Evolutionary conservation across 2,329 filamentous ascomycete genomes (phyloP), one percentile per base, ranked within the genome.

Genomic region (Aureobasidium zeae): DNA sequence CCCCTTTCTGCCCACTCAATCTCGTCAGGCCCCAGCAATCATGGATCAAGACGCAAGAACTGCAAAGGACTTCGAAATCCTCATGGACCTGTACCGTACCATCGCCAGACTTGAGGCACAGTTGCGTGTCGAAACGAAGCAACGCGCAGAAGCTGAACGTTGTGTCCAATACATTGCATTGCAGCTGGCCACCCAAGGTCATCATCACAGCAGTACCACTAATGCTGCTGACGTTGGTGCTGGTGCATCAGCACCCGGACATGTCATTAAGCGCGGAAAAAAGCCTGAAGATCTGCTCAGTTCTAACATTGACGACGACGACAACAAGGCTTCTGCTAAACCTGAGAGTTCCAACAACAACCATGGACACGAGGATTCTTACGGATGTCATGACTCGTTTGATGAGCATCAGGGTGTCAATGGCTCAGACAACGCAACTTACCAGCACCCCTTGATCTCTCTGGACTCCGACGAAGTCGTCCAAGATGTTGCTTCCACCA

Each of bases 121-220:
- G 31, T 10, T 44, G 16, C 16, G 22, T 5, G 17, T 36, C 17
- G 41, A 44, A 7, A 35, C 17, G 9, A 10, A 35, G 9, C 31
- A 44, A 12, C 31, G 36, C 13, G 24, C 31, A 12, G 10, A 22
- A 9, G 31, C 33, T 1, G 24, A 44, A n/a, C 41, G 36, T 10
- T 35, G 28, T 10, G 24, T 35, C 32, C 16, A 5, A 12, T 36
- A 44, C 20, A 32, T 44, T 24, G 33, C 30, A n/a, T 16, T 11
- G 2, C 41, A 44, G 19, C 31, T 44, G 16, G 19, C 15, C 21
- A 28, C 11, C 28, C 20, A 25, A 32, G 5, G 11, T n/a, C 5
- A 11, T 5, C 20, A n/a, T 12, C 26, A 29, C 8, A 29, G 4
- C 4, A 6, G 9, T 15, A n/a, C n/a, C n/a, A n/a, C n/a, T n/a